Evolutionary conservation across 192 early-diverging fungal species (phyloP).

Genomic region (Backusella liffmaniae): DNA sequence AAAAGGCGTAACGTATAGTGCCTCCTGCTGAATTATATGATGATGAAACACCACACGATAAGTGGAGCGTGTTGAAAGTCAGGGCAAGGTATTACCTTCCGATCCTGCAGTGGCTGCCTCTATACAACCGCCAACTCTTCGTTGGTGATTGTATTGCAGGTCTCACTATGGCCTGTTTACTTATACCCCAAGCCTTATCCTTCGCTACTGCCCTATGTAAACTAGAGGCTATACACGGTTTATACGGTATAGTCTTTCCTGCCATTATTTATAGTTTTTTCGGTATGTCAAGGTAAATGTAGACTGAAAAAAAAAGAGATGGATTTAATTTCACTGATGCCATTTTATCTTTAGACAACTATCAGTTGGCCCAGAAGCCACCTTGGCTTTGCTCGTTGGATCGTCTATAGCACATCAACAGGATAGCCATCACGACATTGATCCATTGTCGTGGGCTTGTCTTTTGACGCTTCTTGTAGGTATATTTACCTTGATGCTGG

Average conservation of each 20-base stretch:
- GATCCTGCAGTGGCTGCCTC: conserved; percentile 87
- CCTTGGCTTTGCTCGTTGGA: conserved; percentile 19
- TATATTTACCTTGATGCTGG: conserved; percentile 85
- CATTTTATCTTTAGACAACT: conserved; percentile 63
- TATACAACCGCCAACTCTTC: conserved; percentile 66
- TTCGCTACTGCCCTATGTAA: conserved; percentile 87
- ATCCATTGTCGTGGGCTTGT: conserved; percentile 62
- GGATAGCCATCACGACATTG: conserved; percentile 35
- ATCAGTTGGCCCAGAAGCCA: conserved; percentile 88
- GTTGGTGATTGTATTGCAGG: conserved; percentile 80
- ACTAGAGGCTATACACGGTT: conserved; percentile 80
- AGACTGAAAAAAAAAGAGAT: not conserved
- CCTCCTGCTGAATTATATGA: not conserved
- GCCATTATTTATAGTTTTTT: conserved; percentile 83
- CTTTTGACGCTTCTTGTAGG: conserved; percentile 82
- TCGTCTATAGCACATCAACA: conserved; percentile 25
- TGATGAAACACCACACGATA: conserved; percentile 22
- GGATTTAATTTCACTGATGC: too few species aligned
- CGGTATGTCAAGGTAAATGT: conserved; percentile 82
- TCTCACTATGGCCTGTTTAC: conserved; percentile 70
- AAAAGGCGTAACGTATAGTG: not conserved
- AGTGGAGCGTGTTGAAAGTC: conserved; percentile 45
- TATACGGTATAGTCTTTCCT: conserved; percentile 85
- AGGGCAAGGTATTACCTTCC: conserved; percentile 92
- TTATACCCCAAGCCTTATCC: conserved; percentile 76